Evolutionary conservation across 1,284 basidiomycete genomes (phyloP).

Genomic region (Sporisorium exsertum): DNA sequence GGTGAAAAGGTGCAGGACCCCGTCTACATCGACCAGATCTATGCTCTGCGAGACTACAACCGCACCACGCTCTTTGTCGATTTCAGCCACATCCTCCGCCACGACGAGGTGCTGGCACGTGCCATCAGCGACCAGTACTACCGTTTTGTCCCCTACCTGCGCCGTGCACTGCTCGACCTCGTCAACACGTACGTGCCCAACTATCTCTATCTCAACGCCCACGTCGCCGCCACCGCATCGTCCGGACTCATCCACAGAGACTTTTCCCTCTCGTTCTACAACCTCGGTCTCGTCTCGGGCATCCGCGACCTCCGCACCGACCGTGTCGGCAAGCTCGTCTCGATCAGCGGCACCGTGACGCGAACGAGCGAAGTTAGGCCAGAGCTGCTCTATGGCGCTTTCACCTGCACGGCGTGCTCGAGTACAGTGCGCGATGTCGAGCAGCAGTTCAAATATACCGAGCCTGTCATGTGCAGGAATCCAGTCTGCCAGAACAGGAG

Average conservation of each 20-base stretch:
- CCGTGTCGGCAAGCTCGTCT: conserved; percentile 63
- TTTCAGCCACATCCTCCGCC: conserved; percentile 87
- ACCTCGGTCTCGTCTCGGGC: conserved; percentile 90
- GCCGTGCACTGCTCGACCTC: conserved; percentile 87
- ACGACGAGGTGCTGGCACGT: conserved; percentile 89
- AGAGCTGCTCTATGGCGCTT: conserved; percentile 91
- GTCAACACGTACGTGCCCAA: conserved; percentile 88
- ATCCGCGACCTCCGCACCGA: conserved; percentile 83
- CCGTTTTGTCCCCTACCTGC: conserved; percentile 88
- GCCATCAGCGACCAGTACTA: conserved; percentile 93
- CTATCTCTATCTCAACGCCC: conserved; percentile 87
- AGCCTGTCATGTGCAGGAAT: conserved; percentile 95
- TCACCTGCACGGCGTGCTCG: conserved; percentile 89
- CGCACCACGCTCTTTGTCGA: conserved; percentile 96
- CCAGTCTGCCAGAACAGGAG: conserved; percentile 89
- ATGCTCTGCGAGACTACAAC: conserved; percentile 90
- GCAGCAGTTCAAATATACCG: conserved; percentile 99
- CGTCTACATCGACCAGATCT: conserved; percentile 90
- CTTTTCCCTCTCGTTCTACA: conserved; percentile 95
- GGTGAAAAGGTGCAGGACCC: conserved; percentile 71
- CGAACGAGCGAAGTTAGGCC: conserved; percentile 97
- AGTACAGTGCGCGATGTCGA: conserved; percentile 93
- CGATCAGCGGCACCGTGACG: conserved; percentile 76
- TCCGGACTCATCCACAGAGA: conserved; percentile 90
- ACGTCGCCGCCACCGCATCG: conserved; percentile 73